Percentiles rank a stretch among this genome's conserved stretches.
phyloP scores from a whole-genome alignment of 352 stramenopile genomes.

The Pythium coloratum region DNA sequence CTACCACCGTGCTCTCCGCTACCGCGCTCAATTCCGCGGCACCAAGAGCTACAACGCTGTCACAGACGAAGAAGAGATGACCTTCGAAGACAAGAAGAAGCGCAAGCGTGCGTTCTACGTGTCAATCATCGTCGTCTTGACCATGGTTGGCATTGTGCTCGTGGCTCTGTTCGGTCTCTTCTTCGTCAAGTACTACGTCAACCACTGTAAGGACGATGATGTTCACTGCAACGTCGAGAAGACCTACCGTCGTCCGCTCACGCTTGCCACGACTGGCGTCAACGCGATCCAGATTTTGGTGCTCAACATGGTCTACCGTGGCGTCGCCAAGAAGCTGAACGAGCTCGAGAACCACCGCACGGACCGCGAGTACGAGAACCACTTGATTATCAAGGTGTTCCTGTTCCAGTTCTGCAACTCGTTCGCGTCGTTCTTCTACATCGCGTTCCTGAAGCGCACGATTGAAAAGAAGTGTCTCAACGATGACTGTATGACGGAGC shows the following conservation, averaged over 20 bases:
- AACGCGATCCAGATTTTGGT: conserved; percentile 92
- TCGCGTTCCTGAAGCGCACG: conserved; percentile 67
- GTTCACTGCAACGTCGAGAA: conserved; percentile 33
- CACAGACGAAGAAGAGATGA: conserved; percentile 65
- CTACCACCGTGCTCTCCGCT: conserved; percentile 68
- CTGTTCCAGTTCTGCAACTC: conserved; percentile 98
- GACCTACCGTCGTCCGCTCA: conserved; percentile 46
- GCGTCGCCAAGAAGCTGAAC: conserved; percentile 92
- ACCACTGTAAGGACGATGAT: conserved; percentile 37
- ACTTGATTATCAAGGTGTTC: conserved; percentile 98
- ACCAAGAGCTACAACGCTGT: conserved; percentile 71
- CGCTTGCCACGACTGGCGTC: conserved; percentile 49
- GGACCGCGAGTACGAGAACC: conserved; percentile 86
- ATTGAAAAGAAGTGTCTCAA: conserved; percentile 72
- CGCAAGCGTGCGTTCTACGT: conserved; percentile 54
- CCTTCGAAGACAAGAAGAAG: conserved; percentile 58
- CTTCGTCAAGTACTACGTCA: conserved; percentile 74
- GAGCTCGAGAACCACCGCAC: conserved; percentile 93
- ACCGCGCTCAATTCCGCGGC: conserved; percentile 85
- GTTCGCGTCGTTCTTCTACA: conserved; percentile 97
- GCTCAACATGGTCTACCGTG: conserved; percentile 92
- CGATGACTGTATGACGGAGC: conserved; percentile 83
- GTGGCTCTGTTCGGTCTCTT: conserved; percentile 73
- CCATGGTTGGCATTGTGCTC: conserved; percentile 77
- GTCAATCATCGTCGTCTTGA: conserved; percentile 61